phyloP scores from a whole-genome alignment of 345 rosid genomes.

The Salix purpurea region DNA sequence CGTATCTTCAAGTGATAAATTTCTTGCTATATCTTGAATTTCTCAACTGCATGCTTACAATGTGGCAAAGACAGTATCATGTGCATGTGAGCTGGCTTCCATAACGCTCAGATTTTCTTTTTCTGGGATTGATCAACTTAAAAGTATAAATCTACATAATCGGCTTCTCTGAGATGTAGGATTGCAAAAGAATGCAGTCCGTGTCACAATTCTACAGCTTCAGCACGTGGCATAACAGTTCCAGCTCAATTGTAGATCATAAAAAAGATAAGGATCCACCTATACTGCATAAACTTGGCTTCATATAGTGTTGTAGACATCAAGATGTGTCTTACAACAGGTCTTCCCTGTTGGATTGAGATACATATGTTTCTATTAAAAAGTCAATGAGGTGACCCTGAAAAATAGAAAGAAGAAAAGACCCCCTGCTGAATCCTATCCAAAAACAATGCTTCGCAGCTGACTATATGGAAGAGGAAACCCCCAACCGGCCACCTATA shows the following conservation, averaged over 20 bases:
- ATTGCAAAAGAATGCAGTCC: conserved; percentile 5
- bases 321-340: not conserved
- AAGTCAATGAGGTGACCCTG: not conserved
- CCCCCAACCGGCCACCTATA: not conserved
- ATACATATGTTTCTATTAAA: not conserved
- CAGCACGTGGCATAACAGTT: not conserved
- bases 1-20: conserved; percentile 2
- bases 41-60: not conserved
- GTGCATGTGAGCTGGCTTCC: conserved; percentile 29
- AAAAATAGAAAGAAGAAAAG: not conserved
- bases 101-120: conserved; percentile 9
- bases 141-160: conserved; percentile 4
- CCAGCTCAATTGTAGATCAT: not conserved
- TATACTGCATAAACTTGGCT: not conserved
- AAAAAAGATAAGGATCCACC: not conserved
- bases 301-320: not conserved
- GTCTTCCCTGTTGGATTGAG: not conserved
- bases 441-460: not conserved
- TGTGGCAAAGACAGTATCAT: conserved; percentile 24
- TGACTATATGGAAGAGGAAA: not conserved
- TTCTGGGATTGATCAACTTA: conserved; percentile 4
- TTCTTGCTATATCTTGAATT: not conserved
- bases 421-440: too few species aligned
- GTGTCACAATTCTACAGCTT: conserved; percentile 3
- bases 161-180: not conserved